phyloP scores from a whole-genome alignment of 768 basidiomycete species.

The Daedalea quercina region DNA sequence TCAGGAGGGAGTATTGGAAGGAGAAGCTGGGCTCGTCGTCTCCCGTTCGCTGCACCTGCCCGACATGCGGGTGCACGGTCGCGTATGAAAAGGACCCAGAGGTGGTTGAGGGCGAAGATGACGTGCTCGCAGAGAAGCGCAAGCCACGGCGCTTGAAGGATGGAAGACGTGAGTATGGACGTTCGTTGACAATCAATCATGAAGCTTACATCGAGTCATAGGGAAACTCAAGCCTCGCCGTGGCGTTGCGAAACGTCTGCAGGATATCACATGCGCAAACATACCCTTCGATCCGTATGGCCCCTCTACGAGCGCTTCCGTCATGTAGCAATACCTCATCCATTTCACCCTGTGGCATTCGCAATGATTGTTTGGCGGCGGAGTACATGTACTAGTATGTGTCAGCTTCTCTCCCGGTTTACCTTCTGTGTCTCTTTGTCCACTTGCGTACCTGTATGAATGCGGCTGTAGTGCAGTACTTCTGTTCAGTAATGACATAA shows the following conservation, averaged over 20 bases:
- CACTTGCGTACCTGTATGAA: too few species aligned
- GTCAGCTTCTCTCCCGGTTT: too few species aligned
- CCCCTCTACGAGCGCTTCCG: constrained; percentile 3
- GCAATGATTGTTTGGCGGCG: too few species aligned
- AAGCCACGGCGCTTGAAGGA: background rate
- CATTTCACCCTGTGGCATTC: too few species aligned
- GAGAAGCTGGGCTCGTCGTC: background rate
- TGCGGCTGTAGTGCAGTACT: too few species aligned
- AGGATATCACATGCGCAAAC: background rate
- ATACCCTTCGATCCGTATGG: constrained; percentile 2
- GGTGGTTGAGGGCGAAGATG: background rate
- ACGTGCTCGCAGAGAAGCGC: background rate
- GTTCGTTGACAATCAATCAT: background rate
- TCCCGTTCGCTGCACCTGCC: constrained; percentile 1
- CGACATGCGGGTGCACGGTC: constrained; percentile 3
- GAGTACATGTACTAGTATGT: too few species aligned
- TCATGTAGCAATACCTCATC: background rate
- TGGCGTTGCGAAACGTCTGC: background rate
- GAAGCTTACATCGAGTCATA: background rate
- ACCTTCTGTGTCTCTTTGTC: too few species aligned
- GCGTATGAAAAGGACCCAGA: background rate
- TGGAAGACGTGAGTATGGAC: background rate
- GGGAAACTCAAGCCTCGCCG: background rate
- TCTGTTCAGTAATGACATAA: too few species aligned
- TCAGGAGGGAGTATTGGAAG: constrained; percentile 3